These are phyloP conservation scores for Sporothrix schenckii DNA, from an alignment of 2,329 filamentous ascomycete species.

Conservation along the genomic window DNA sequence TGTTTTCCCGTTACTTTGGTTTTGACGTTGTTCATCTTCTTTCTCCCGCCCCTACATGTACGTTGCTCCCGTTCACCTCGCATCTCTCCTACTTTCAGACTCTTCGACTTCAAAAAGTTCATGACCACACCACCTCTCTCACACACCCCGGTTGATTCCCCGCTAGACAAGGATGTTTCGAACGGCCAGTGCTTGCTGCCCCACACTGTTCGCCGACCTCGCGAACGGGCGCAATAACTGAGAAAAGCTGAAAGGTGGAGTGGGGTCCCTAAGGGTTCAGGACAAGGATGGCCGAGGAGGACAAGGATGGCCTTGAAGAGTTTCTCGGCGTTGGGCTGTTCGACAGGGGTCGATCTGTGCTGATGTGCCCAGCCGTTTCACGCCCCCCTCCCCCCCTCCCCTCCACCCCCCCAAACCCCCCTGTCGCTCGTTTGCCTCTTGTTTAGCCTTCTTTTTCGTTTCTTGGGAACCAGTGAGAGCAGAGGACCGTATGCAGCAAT, in stretches of 20 bases:
- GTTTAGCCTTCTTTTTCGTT: too few relatives aligned
- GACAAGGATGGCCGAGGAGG: neutral
- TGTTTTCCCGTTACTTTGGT: too few relatives aligned
- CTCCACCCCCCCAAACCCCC: neutral
- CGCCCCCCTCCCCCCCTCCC: neutral
- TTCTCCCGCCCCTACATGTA: too few relatives aligned
- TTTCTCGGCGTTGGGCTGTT: constrained; percentile 24
- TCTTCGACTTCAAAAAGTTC: too few relatives aligned
- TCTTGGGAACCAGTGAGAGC: too few relatives aligned
- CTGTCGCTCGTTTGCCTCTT: neutral
- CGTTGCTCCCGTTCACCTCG: constrained; percentile 1
- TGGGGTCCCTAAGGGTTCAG: constrained; percentile 1
- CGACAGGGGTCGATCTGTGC: constrained; percentile 17
- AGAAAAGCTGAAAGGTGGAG: constrained; percentile 7
- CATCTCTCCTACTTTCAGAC: neutral
- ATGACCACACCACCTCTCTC: too few relatives aligned
- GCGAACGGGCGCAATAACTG: neutral
- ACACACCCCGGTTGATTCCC: neutral
- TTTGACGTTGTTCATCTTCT: too few relatives aligned
- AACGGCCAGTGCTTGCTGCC: constrained; percentile 21
- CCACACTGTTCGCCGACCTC: constrained; percentile 34
- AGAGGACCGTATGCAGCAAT: constrained; percentile 4
- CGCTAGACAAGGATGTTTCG: constrained; percentile 16
- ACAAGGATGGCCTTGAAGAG: constrained; percentile 25
- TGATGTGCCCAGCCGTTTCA: constrained; percentile 1